phyloP scores from a whole-genome alignment of 306 rosid species.

The Malus fusca region DNA sequence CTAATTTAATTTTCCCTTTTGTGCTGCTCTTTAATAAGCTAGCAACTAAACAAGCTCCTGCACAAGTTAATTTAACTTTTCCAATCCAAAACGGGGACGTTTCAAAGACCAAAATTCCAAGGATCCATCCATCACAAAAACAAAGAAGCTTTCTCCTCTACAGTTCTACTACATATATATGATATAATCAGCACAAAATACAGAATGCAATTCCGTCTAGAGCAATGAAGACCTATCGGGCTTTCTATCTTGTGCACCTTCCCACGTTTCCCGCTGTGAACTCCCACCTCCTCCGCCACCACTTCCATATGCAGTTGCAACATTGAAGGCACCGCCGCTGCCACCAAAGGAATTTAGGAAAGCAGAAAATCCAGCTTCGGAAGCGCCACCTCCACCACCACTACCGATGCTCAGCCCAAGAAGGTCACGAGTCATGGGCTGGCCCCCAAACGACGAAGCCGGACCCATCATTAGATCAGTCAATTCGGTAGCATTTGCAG shows the following conservation, averaged over 20 bases:
- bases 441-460: slow-evolving; percentile 29
- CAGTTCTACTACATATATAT: not conserved
- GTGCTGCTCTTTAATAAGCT: too few relatives aligned
- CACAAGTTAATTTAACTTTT: not conserved
- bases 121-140: not conserved
- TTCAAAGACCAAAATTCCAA: not conserved
- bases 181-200: not conserved
- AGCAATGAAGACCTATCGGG: slow-evolving; percentile 4
- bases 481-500: slow-evolving; percentile 21
- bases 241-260: slow-evolving; percentile 19
- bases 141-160: not conserved
- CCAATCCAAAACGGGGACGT: not conserved
- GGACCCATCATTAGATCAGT: slow-evolving; percentile 42
- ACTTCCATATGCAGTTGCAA: slow-evolving; percentile 21
- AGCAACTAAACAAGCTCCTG: too few relatives aligned
- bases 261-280: slow-evolving; percentile 5
- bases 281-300: slow-evolving; percentile 9
- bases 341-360: slow-evolving; percentile 41
- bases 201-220: not conserved
- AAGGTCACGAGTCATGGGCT: slow-evolving; percentile 85
- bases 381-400: slow-evolving; percentile 8
- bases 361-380: slow-evolving; percentile 44
- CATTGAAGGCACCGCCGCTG: slow-evolving; percentile 33
- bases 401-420: slow-evolving; percentile 66
- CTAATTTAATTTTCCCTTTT: too few relatives aligned